Percentiles rank a stretch among this genome's conserved stretches.
phyloP scores from a whole-genome alignment of 176 grass and related monocot species.

The Carex cristatella region DNA sequence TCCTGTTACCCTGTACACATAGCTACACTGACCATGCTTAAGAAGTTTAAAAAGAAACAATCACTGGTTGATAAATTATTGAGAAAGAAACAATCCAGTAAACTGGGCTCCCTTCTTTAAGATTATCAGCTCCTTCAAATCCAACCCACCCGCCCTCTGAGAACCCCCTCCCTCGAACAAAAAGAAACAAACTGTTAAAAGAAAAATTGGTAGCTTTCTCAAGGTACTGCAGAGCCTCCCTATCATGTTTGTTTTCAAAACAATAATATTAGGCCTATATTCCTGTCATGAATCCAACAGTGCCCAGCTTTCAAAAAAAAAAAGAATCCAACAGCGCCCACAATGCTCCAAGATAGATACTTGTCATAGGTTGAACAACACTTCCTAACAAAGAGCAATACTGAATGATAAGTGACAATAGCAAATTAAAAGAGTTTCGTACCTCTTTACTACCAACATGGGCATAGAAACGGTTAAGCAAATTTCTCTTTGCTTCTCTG shows the following conservation, averaged over 20 bases:
- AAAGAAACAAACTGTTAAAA: neutral
- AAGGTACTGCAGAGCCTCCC: neutral
- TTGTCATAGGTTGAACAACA: neutral
- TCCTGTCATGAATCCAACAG: neutral
- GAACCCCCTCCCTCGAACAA: neutral
- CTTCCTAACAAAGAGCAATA: neutral
- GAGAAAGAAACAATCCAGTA: neutral
- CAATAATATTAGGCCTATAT: neutral
- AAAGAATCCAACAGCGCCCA: neutral
- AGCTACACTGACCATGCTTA: neutral
- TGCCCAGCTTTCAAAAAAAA: too few species aligned
- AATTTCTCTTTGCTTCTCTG: conserved; percentile 72
- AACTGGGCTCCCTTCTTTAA: neutral
- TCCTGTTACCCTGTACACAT: neutral
- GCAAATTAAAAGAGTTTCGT: conserved; percentile 9
- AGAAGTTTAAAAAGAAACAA: too few species aligned
- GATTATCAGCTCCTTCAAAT: neutral
- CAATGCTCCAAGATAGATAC: neutral
- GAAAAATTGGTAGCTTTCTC: neutral
- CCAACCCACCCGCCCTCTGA: neutral
- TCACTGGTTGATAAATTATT: too few species aligned
- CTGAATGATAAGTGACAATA: neutral
- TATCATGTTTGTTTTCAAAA: neutral
- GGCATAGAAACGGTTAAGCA: conserved; percentile 94
- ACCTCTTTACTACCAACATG: conserved; percentile 97